phyloP scores from a whole-genome alignment of 2,329 filamentous ascomycete genomes.

The Alternaria brassicae region DNA sequence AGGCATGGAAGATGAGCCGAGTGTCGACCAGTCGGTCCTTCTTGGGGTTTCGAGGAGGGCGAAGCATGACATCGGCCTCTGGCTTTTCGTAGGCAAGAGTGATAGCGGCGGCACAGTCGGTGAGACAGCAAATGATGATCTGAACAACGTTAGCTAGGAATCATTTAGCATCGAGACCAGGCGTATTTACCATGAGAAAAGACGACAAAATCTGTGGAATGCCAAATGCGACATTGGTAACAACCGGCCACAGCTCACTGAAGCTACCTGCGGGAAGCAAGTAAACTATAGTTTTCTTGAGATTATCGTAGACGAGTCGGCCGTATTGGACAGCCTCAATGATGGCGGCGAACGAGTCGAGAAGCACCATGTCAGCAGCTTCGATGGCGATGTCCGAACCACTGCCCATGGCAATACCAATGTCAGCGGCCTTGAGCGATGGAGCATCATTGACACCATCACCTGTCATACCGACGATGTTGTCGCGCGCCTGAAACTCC shows the following conservation, averaged over 20 bases:
- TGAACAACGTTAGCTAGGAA: not conserved
- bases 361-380: constrained; percentile 67
- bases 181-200: constrained; percentile 66
- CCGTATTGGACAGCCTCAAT: constrained; percentile 76
- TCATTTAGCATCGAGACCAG: accelerated
- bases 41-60: constrained; percentile 71
- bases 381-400: constrained; percentile 69
- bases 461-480: constrained; percentile 63
- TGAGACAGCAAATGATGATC: constrained; percentile 68
- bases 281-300: constrained; percentile 80
- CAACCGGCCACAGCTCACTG: constrained; percentile 75
- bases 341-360: constrained; percentile 74
- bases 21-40: constrained; percentile 76
- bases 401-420: constrained; percentile 65
- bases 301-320: constrained; percentile 78
- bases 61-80: constrained; percentile 75
- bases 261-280: constrained; percentile 76
- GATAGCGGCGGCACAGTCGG: constrained; percentile 70
- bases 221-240: constrained; percentile 75
- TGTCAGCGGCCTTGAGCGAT: constrained; percentile 64
- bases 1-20: constrained; percentile 74
- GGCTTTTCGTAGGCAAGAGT: constrained; percentile 78
- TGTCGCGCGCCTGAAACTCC: constrained; percentile 69
- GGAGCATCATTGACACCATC: constrained; percentile 61
- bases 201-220: constrained; percentile 75